Conservation (phyloP, 2,329 filamentous ascomycete genomes). For the Colletotrichum orchidophilum region DNA sequence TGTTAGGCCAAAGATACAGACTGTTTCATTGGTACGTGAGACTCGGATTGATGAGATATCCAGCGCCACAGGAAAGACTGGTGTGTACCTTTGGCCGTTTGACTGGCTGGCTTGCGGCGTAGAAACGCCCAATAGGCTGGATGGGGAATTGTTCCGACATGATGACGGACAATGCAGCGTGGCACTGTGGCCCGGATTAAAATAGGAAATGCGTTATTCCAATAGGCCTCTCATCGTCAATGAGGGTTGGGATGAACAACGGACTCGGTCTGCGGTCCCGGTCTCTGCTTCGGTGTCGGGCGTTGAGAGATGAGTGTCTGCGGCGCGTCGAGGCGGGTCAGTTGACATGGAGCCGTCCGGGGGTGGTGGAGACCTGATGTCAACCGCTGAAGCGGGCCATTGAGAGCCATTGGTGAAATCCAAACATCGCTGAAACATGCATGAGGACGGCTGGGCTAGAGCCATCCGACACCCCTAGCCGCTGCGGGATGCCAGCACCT, state of each 20-base stretch:
- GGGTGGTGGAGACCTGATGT: conserved; percentile 15
- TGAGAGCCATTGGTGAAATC: conserved; percentile 16
- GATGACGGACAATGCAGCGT: neutral
- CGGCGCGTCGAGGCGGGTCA: conserved; percentile 12
- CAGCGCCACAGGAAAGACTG: neutral
- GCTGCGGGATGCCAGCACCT: conserved; percentile 9
- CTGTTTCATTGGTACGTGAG: too few relatives aligned
- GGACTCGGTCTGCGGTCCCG: conserved; percentile 4
- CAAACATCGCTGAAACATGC: conserved; percentile 34
- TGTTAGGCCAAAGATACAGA: neutral
- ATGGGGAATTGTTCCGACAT: conserved; percentile 62
- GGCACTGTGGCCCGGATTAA: neutral
- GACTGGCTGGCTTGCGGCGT: conserved; percentile 73
- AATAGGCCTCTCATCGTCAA: neutral
- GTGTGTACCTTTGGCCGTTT: conserved; percentile 73
- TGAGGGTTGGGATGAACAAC: neutral
- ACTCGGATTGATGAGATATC: neutral
- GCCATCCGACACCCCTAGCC: conserved; percentile 19
- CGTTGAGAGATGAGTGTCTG: conserved; percentile 22
- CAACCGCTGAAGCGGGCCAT: conserved; percentile 14
- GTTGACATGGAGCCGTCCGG: conserved; percentile 11
- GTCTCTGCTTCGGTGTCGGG: conserved; percentile 23
- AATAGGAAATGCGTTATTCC: neutral
- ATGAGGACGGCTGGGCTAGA: conserved; percentile 22
- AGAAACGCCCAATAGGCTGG: conserved; percentile 75